A percentile compares a stretch with the other conserved stretches of the same genome.
Evolutionary conservation across 2,329 filamentous ascomycete species (phyloP).

Genomic region (Cercospora sp.): DNA sequence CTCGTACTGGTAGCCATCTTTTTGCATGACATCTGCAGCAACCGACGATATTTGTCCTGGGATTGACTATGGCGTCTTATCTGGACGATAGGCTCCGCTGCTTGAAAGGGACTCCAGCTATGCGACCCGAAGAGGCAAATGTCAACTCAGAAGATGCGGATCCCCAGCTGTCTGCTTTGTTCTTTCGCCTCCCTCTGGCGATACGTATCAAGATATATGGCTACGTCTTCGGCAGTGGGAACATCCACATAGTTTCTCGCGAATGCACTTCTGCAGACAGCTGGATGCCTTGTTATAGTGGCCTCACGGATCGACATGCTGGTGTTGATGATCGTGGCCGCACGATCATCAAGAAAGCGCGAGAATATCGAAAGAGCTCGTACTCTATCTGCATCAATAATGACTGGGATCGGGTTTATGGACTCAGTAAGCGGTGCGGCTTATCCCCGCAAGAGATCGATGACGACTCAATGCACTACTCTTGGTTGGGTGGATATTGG

Average conservation of each 20-base stretch:
- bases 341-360: not conserved
- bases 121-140: not conserved
- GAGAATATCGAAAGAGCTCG: not conserved
- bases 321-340: not conserved
- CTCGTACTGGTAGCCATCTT: no score
- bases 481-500: no score
- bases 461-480: no score
- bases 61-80: not conserved
- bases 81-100: not conserved
- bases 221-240: constrained; percentile 4
- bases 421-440: not conserved
- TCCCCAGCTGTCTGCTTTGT: not conserved
- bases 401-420: not conserved
- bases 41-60: no score
- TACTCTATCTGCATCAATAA: not conserved
- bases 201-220: not conserved
- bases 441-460: no score
- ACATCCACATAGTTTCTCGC: not conserved
- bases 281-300: not conserved
- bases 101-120: not conserved
- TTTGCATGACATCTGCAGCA: no score
- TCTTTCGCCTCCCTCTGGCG: not conserved
- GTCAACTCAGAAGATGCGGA: not conserved
- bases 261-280: not conserved
- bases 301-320: not conserved